Base-by-base conservation (phyloP, 2,329 filamentous ascomycete genomes). In the Fusarium sp. region DNA sequence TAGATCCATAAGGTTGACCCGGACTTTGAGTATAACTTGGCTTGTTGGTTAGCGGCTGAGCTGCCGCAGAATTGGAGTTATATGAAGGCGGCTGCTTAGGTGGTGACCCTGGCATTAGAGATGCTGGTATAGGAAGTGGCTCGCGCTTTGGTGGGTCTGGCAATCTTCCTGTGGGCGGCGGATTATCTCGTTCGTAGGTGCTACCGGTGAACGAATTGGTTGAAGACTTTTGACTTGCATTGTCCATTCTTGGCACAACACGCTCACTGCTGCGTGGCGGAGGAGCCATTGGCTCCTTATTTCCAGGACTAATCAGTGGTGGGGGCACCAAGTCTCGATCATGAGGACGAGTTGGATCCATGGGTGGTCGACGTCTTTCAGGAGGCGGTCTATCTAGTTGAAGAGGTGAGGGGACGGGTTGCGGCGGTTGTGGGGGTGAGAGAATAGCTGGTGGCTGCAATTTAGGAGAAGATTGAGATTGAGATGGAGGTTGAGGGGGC, bases 311-410 rank as follows among this genome's bases (percentile, higher is more conserved):
- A 78, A 86, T 86, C 41, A 89, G 73, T 7, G 87, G 87, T 5
- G 85, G 86, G 8, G 87, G 87, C 4, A 89, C 86, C 35, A 89
- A 76, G 52, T 86, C 84, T 47, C 82, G 83, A 67, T 89, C 83
- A 49, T 83, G 80, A 9, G 86, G 85, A 32, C 86, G 81, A 8
- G 84, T 77, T 9, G 86, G 84, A 61, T 90, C 86, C 87, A 92
- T 90, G 1, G 89, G 88, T 3, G 90, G 90, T 48, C 90, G 81
- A 75, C 85, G 89, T 64, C 90, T 83, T 70, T 91, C 89, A 0
- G 90, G 90, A 2, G 87, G 83, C 33, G 81, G 82, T 22, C 84
- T 79, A 35, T 83, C 83, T 9, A 64, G 50, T 40, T 73, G 75
- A 65, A 70, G 67, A 28, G 67, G 67, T 35, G 67, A 65, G 22